Evolutionary conservation across 2,329 filamentous ascomycete genomes (phyloP), one percentile per base, ranked within the genome.

Genomic region (Endocalyx cinctus): DNA sequence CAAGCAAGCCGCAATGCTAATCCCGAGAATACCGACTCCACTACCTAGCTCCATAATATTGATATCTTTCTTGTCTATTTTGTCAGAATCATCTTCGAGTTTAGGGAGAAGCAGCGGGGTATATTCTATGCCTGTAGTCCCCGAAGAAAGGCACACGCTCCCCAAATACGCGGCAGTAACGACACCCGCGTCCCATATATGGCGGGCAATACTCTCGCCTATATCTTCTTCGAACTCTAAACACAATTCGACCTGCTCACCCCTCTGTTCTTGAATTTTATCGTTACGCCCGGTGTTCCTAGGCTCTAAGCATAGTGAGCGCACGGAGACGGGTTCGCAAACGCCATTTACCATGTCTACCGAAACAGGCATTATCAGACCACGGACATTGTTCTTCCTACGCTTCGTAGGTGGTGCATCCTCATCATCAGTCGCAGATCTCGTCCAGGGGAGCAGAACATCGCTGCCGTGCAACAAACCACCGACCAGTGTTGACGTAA

Each of bases 131-230:
- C n/a, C 20, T 23, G 20, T 23, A n/a, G 8, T 8, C 8, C 20
- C 20, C n/a, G 8, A 8, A n/a, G 8, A 8, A 23, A 17, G 31
- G 4, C 25, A 25, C n/a, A 23, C n/a, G 2, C 54, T 55, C 10
- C 70, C 29, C 10, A 62, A 46, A 17, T 34, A 49, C 2, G 59
- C 60, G 2, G 64, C 55, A 1, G 67, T 64, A 5, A 71, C 58
- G 8, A 77, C 56, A 1, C 74, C 74, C 2, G 66, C 73, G 33
- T 79, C 74, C 74, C 74, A 79, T 5, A 78, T 60, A 39, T 78
- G 74, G 3, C 74, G 66, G 1, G 74, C 73, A 34, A 79, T 77
- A 47, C 72, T 77, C 54, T 78, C 73, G 11, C 72, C 74, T 8
- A 78, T 66, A 33, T 77, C 72, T 39, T 79, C 75, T 33, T 72